These are phyloP conservation scores for Triticum monococcum DNA, from an alignment of 176 grass and related monocot species.

Conservation along the genomic window DNA sequence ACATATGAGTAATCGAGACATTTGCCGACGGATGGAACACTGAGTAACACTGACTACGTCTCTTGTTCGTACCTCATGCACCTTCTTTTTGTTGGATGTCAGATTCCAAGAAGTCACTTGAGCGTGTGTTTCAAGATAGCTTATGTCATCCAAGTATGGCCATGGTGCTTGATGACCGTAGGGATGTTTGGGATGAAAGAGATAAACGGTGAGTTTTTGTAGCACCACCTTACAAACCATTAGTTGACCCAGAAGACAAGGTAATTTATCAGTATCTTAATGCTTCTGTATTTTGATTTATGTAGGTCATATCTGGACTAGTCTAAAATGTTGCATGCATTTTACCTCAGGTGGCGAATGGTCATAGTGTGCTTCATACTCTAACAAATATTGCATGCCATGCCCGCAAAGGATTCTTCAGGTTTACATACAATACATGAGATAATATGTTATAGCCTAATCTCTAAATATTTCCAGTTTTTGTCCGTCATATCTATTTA, in stretches of 20 bases:
- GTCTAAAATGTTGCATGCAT: not conserved
- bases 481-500: not conserved
- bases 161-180: conserved; percentile 69
- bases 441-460: no score
- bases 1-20: not conserved
- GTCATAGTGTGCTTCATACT: not conserved
- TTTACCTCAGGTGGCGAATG: not conserved
- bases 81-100: not conserved
- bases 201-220: conserved; percentile 62
- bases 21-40: not conserved
- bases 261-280: conserved; percentile 18
- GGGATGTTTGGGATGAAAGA: conserved; percentile 62
- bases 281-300: not conserved
- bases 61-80: not conserved
- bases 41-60: not conserved
- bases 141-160: conserved; percentile 74
- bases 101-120: conserved; percentile 59
- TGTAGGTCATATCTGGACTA: not conserved
- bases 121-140: conserved; percentile 57
- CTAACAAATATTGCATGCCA: not conserved
- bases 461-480: not conserved
- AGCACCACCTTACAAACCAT: conserved; percentile 54
- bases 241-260: conserved; percentile 48
- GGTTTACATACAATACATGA: not conserved
- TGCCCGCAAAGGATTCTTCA: not conserved